Percentiles rank a stretch among this genome's conserved stretches.
phyloP scores from a whole-genome alignment of 208 protist species.

The Trypanosoma melophagium region DNA sequence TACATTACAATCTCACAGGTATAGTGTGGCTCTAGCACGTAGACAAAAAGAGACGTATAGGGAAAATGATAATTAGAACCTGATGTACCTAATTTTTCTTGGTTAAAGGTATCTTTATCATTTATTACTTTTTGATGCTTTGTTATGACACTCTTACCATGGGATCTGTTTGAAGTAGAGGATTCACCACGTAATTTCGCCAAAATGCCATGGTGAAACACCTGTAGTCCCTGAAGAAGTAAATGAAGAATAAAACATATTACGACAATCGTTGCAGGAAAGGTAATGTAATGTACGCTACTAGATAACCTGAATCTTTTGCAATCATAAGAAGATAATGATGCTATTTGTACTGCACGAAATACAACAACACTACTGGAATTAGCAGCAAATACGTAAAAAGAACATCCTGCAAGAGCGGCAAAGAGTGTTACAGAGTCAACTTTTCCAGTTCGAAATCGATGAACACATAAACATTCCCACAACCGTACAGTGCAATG shows the following conservation, averaged over 20 bases:
- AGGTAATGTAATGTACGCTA: neutral
- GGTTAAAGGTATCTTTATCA: neutral
- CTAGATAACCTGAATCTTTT: neutral
- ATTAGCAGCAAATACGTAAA: slow-evolving; percentile 70
- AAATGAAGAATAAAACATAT: slow-evolving; percentile 36
- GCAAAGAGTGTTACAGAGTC: slow-evolving; percentile 78
- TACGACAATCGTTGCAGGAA: neutral
- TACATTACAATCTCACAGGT: slow-evolving; percentile 75
- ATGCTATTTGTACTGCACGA: neutral
- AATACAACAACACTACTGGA: slow-evolving; percentile 30
- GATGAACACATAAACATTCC: slow-evolving; percentile 64
- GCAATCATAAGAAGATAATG: neutral
- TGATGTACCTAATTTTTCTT: neutral
- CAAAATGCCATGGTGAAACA: slow-evolving; percentile 52
- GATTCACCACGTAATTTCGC: slow-evolving; percentile 26
- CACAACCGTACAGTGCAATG: slow-evolving; percentile 65
- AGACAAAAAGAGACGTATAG: slow-evolving; percentile 31
- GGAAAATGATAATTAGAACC: slow-evolving; percentile 44
- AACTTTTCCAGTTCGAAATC: slow-evolving; percentile 29
- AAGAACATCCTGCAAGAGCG: slow-evolving; percentile 58
- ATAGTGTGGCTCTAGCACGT: slow-evolving; percentile 80
- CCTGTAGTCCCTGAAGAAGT: slow-evolving; percentile 53
- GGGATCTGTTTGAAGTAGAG: neutral
- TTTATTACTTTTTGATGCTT: neutral
- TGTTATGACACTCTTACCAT: too few relatives aligned